Percentiles rank a stretch among this genome's conserved stretches.
phyloP scores from a whole-genome alignment of 2,329 filamentous ascomycete species.

The Knufia petricola region DNA sequence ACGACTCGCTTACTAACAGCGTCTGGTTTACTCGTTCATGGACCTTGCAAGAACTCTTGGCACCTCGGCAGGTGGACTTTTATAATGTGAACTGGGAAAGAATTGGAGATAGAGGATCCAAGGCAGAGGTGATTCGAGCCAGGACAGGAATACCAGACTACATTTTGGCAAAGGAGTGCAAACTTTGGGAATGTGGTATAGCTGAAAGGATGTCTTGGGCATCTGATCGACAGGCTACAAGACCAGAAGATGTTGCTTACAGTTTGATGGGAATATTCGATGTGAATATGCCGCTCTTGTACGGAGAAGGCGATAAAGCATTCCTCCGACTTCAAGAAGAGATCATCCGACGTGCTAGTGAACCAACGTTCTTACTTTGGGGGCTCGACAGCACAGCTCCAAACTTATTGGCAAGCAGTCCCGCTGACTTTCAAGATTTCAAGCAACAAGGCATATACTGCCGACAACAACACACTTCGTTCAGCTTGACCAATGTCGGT shows the following conservation, averaged over 20 bases:
- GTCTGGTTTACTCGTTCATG: neutral
- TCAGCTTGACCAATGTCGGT: no score
- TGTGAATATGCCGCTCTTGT: conserved; percentile 25
- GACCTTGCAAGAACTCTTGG: conserved; percentile 13
- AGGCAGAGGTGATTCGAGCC: no score
- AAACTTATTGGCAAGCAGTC: no score
- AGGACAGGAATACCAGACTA: no score
- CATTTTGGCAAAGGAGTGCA: no score
- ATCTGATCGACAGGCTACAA: conserved; percentile 16
- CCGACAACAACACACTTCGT: no score
- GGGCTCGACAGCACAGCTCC: no score
- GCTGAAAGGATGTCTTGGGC: conserved; percentile 21
- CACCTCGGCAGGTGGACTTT: conserved; percentile 11
- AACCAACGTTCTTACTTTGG: no score
- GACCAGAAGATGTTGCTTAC: conserved; percentile 24
- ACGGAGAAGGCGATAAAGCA: conserved; percentile 24
- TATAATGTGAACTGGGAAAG: conserved; percentile 9
- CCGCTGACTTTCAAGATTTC: no score
- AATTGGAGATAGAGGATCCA: conserved; percentile 11
- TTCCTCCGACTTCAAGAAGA: conserved; percentile 21
- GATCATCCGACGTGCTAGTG: no score
- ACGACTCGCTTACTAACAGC: neutral
- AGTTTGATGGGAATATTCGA: conserved; percentile 24
- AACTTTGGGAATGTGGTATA: no score
- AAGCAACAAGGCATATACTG: no score